Conservation (phyloP, 805 yeast genomes). For the Saturnispora quitensis region DNA sequence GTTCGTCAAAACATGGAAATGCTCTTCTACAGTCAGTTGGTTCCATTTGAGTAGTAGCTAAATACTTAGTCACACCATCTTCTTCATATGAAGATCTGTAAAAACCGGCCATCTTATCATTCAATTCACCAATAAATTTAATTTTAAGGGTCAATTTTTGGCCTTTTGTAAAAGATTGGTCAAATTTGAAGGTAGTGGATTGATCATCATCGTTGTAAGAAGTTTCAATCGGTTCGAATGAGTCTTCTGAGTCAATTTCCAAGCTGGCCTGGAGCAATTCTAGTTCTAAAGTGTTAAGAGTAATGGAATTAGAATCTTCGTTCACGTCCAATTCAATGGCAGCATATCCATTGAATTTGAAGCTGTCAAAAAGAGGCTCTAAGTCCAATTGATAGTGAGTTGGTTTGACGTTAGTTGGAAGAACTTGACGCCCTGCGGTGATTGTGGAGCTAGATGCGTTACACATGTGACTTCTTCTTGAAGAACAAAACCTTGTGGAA, state of each 20-base stretch:
- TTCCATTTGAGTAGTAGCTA: slow-evolving; percentile 53
- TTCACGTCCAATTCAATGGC: slow-evolving; percentile 39
- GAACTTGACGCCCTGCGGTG: slow-evolving; percentile 21
- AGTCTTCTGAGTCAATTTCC: slow-evolving; percentile 11
- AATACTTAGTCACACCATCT: slow-evolving; percentile 33
- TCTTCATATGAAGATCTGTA: slow-evolving; percentile 42
- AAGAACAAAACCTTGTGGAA: slow-evolving; percentile 2
- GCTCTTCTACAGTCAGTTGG: slow-evolving; percentile 54
- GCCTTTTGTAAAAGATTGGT: slow-evolving; percentile 25
- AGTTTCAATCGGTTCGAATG: slow-evolving; percentile 16
- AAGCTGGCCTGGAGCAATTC: slow-evolving; percentile 19
- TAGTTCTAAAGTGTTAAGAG: slow-evolving; percentile 33
- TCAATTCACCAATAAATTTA: slow-evolving; percentile 36
- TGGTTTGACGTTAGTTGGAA: slow-evolving; percentile 55
- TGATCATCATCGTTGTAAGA: slow-evolving; percentile 47
- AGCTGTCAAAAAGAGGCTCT: slow-evolving; percentile 28
- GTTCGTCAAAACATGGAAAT: slow-evolving; percentile 53
- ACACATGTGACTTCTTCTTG: slow-evolving; percentile 4
- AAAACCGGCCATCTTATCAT: slow-evolving; percentile 50
- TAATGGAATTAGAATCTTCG: slow-evolving; percentile 37
- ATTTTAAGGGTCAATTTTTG: slow-evolving; percentile 26
- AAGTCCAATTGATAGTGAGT: slow-evolving; percentile 60
- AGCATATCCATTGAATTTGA: slow-evolving; percentile 46
- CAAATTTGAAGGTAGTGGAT: slow-evolving; percentile 54
- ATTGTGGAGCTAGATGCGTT: background rate